Base-by-base conservation (phyloP, 495 filamentous ascomycete genomes). In the Rusavskia elegans region DNA sequence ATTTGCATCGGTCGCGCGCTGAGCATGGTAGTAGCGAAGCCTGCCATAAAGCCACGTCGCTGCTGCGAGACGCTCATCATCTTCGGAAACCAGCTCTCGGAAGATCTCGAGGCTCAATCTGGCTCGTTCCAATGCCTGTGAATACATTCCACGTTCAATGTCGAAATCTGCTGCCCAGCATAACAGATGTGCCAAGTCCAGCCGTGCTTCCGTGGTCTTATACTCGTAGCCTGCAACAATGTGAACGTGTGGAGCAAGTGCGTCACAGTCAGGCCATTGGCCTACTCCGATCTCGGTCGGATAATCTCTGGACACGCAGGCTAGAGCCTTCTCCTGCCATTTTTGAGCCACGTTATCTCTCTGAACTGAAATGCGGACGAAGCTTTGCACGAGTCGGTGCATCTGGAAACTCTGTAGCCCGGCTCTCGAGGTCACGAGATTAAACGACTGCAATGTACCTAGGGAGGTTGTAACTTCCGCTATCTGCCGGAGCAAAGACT, bases 331-430 rank as follows among this genome's bases (percentile, higher is more conserved):
- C 21, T 50, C 46, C 35, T 44, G 46, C 46, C 48, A 51, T 27
- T 55, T 45, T 14, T 51, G 25, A 20, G 9, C 13, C 19, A 9
- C 20, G 38, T 51, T 45, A 3, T 53, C 51, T 21, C 40, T 53
- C 40, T 44, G 38, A 2, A 55, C 20, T 38, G 39, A 50, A 14
- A 32, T 13, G 9, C 45, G 53, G 25, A 45, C 38, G 38, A 48
- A 50, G 17, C 39, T 55, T 59, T 66, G 63, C 27, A 71, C 65
- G 1, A 71, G 61, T 45, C 59, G 61, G 52, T 70, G 66, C 17
- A 55, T 51, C 37, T 42, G 23, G 11, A 48, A 55, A 29, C 36
- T 41, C 50, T 55, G 30, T 17, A 49, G 39, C 23, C 41, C 52
- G 21, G 10, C 42, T 17, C 58, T 56, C 29, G 50, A 45, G 13